Percentiles rank a stretch among this genome's conserved stretches.
Evolutionary conservation across 1,139 yeast species (phyloP).

Genomic region (Geotrichum australiense): DNA sequence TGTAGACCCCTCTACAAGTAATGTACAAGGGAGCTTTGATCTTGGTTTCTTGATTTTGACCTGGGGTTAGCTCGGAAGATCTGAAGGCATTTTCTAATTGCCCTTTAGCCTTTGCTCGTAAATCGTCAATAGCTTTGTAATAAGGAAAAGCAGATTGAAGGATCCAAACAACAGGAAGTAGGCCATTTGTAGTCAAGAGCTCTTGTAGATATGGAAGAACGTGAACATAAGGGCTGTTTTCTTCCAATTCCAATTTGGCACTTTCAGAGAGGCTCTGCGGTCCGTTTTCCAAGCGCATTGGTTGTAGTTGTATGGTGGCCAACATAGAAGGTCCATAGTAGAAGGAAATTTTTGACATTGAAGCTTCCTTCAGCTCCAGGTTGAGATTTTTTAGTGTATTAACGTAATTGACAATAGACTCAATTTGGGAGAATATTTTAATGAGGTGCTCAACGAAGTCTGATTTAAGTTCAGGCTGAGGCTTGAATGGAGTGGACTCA

Average conservation of each 20-base stretch:
- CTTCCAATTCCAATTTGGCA: slow-evolving; percentile 19
- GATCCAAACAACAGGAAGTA: slow-evolving; percentile 28
- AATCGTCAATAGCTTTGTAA: slow-evolving; percentile 24
- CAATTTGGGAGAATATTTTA: slow-evolving; percentile 25
- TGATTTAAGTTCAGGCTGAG: background rate
- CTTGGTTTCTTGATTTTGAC: background rate
- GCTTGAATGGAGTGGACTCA: slow-evolving; percentile 1
- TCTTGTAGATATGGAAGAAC: slow-evolving; percentile 25
- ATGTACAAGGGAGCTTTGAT: slow-evolving; percentile 16
- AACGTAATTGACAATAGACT: slow-evolving; percentile 29
- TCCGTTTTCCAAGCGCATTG: background rate
- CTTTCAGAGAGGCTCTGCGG: slow-evolving; percentile 13
- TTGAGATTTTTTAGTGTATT: slow-evolving; percentile 26
- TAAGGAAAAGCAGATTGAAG: slow-evolving; percentile 27
- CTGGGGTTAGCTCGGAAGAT: background rate
- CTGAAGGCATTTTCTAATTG: background rate
- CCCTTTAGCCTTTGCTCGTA: slow-evolving; percentile 3
- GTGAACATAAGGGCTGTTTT: slow-evolving; percentile 25
- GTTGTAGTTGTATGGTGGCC: slow-evolving; percentile 20
- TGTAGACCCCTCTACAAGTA: slow-evolving; percentile 13
- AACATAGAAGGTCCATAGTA: slow-evolving; percentile 24
- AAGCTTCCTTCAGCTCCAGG: slow-evolving; percentile 26
- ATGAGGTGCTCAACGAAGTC: slow-evolving; percentile 21
- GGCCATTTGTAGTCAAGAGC: slow-evolving; percentile 24
- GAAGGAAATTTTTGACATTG: slow-evolving; percentile 28